These are phyloP conservation scores for Plantago ovata DNA, from an alignment of 257 asterid species.

Conservation along the genomic window DNA sequence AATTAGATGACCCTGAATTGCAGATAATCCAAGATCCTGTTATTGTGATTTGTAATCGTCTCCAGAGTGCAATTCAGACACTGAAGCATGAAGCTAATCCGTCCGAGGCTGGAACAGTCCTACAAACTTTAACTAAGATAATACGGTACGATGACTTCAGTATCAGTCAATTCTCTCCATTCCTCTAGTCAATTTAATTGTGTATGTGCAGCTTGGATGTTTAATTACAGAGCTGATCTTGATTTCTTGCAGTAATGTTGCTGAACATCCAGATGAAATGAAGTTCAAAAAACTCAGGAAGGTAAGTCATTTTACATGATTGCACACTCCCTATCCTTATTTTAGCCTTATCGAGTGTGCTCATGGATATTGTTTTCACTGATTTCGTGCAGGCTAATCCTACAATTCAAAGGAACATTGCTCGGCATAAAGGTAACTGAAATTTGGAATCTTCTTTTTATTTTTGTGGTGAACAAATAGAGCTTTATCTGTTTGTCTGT, in stretches of 20 bases:
- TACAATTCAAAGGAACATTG: conserved; percentile 58
- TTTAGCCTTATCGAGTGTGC: background rate
- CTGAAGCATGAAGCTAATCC: conserved; percentile 59
- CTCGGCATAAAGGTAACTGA: conserved; percentile 53
- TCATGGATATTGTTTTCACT: conserved; percentile 18
- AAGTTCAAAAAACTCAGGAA: conserved; percentile 79
- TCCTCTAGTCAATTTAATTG: background rate
- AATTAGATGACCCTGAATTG: conserved; percentile 61
- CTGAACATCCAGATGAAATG: conserved; percentile 66
- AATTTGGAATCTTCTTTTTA: background rate
- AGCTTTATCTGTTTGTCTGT: no score
- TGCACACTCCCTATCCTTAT: background rate
- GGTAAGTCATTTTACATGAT: conserved; percentile 30
- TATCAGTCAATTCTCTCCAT: background rate
- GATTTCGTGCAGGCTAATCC: conserved; percentile 65
- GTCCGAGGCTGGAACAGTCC: conserved; percentile 34
- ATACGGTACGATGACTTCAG: conserved; percentile 30
- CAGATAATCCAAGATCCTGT: conserved; percentile 83
- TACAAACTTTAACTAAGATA: conserved; percentile 60
- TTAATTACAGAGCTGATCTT: conserved; percentile 9
- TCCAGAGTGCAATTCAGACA: conserved; percentile 59
- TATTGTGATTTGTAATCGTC: conserved; percentile 48
- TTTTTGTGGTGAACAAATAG: background rate
- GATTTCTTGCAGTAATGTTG: conserved; percentile 63
- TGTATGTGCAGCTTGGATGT: background rate